A percentile compares a stretch with the other conserved stretches of the same genome.
phyloP scores from a whole-genome alignment of 2,329 filamentous ascomycete genomes.

The Lachnum nothofagi region DNA sequence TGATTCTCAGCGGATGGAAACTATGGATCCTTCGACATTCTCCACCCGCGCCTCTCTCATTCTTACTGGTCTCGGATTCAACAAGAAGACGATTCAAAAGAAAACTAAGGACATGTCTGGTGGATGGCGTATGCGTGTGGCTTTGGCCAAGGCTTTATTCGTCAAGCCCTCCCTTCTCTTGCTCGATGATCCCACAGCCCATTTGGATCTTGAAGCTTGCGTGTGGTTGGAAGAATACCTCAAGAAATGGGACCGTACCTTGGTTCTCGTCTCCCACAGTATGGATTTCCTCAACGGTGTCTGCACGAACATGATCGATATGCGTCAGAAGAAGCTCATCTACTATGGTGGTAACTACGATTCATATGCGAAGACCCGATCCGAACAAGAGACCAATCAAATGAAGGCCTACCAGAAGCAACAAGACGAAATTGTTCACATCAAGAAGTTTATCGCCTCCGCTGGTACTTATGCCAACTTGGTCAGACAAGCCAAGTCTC shows the following conservation, averaged over 20 bases:
- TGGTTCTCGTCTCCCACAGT: constrained; percentile 94
- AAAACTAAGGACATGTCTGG: constrained; percentile 99
- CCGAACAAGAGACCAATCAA: constrained; percentile 95
- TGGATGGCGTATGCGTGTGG: constrained; percentile 99
- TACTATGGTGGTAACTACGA: constrained; percentile 99
- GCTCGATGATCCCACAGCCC: constrained; percentile 95
- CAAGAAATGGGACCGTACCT: constrained; percentile 98
- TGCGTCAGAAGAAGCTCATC: constrained; percentile 79
- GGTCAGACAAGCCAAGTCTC: constrained; percentile 96
- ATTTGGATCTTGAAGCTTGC: constrained; percentile 98
- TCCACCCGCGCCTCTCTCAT: constrained; percentile 92
- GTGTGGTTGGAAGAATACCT: constrained; percentile 99
- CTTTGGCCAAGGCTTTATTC: constrained; percentile 93
- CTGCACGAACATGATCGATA: constrained; percentile 97
- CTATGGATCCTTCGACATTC: constrained; percentile 98
- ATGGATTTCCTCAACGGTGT: constrained; percentile 99
- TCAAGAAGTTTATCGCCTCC: constrained; percentile 99
- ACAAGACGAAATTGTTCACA: constrained; percentile 97
- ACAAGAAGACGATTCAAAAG: constrained; percentile 96
- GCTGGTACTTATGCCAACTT: constrained; percentile 99
- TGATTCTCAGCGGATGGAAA: constrained; percentile 76
- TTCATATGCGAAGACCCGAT: constrained; percentile 88
- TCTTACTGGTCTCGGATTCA: constrained; percentile 97
- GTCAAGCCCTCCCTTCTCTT: constrained; percentile 94
- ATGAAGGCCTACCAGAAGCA: constrained; percentile 99